phyloP scores from a whole-genome alignment of 2,329 filamentous ascomycete genomes.

The Epichloe coenophiala region DNA sequence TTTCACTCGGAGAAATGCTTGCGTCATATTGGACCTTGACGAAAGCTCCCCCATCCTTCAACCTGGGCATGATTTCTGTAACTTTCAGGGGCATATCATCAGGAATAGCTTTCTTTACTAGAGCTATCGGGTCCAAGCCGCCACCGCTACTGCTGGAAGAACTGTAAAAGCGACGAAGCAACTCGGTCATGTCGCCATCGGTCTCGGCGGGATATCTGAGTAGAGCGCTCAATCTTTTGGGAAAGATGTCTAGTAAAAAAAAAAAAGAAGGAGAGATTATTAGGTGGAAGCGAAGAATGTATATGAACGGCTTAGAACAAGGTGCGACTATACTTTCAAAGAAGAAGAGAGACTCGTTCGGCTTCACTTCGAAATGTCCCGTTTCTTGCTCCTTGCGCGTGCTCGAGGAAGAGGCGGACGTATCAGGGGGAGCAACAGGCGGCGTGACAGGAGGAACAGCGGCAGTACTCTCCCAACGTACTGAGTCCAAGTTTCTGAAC shows the following conservation, averaged over 20 bases:
- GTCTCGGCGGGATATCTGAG: constrained; percentile 33
- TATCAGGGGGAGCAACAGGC: constrained; percentile 2
- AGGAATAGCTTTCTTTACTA: constrained; percentile 51
- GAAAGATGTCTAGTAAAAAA: constrained; percentile 56
- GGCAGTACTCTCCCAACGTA: constrained; percentile 14
- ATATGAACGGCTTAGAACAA: neutral
- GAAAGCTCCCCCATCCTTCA: constrained; percentile 93
- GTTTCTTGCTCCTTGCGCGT: constrained; percentile 45
- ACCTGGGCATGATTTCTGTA: constrained; percentile 69
- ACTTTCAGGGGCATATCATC: constrained; percentile 51
- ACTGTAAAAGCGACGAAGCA: constrained; percentile 38
- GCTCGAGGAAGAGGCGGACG: constrained; percentile 11
- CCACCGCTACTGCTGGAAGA: constrained; percentile 34
- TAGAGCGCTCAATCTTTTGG: constrained; percentile 50
- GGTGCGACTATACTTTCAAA: constrained; percentile 57
- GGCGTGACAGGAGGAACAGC: constrained; percentile 1
- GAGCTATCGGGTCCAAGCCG: constrained; percentile 35
- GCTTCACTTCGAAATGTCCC: constrained; percentile 65
- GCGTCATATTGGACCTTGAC: constrained; percentile 59
- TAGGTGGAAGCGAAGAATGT: too few relatives aligned
- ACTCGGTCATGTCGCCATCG: constrained; percentile 33
- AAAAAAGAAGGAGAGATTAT: too few relatives aligned
- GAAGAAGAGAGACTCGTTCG: constrained; percentile 76
- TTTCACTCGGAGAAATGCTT: constrained; percentile 23
- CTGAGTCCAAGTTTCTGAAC: neutral